phyloP scores from a whole-genome alignment of 495 filamentous ascomycete species.

The Penicillium pulvis region DNA sequence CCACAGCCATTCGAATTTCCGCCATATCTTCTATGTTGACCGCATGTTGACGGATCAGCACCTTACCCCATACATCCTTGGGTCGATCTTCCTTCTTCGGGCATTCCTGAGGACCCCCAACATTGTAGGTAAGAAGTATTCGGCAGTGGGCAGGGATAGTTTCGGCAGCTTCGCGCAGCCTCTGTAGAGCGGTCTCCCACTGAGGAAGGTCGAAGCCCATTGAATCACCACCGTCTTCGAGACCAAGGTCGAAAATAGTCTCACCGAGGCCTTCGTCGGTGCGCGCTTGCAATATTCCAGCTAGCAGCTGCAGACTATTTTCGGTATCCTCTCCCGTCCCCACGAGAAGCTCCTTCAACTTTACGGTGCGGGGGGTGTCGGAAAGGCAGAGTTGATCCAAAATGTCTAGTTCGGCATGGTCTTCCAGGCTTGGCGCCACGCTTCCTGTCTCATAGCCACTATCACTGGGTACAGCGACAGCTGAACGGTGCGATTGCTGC shows the following conservation, averaged over 20 bases:
- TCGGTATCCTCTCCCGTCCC: slow-evolving; percentile 60
- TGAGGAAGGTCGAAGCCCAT: slow-evolving; percentile 80
- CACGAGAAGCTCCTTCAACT: slow-evolving; percentile 77
- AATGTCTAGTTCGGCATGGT: slow-evolving; percentile 90
- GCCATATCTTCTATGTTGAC: slow-evolving; percentile 81
- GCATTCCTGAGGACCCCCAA: slow-evolving; percentile 76
- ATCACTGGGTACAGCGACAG: slow-evolving; percentile 40
- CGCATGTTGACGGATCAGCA: slow-evolving; percentile 77
- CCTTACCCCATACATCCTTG: slow-evolving; percentile 73
- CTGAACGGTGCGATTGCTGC: slow-evolving; percentile 74
- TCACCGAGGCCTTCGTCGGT: slow-evolving; percentile 89
- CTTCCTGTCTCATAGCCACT: slow-evolving; percentile 46
- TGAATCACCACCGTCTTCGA: slow-evolving; percentile 89
- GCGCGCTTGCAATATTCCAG: slow-evolving; percentile 61
- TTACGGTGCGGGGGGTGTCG: slow-evolving; percentile 68
- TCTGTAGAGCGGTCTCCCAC: slow-evolving; percentile 73
- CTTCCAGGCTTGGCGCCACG: slow-evolving; percentile 53
- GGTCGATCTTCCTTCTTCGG: slow-evolving; percentile 62
- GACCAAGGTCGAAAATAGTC: slow-evolving; percentile 86
- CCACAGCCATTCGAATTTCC: slow-evolving; percentile 95
- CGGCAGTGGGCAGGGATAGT: slow-evolving; percentile 71
- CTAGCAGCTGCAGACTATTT: slow-evolving; percentile 61
- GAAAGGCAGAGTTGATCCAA: slow-evolving; percentile 82
- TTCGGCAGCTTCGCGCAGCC: slow-evolving; percentile 66
- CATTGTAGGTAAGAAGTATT: slow-evolving; percentile 83